Base-by-base conservation (phyloP, 495 filamentous ascomycete species). In the Cenococcum geophilum region DNA sequence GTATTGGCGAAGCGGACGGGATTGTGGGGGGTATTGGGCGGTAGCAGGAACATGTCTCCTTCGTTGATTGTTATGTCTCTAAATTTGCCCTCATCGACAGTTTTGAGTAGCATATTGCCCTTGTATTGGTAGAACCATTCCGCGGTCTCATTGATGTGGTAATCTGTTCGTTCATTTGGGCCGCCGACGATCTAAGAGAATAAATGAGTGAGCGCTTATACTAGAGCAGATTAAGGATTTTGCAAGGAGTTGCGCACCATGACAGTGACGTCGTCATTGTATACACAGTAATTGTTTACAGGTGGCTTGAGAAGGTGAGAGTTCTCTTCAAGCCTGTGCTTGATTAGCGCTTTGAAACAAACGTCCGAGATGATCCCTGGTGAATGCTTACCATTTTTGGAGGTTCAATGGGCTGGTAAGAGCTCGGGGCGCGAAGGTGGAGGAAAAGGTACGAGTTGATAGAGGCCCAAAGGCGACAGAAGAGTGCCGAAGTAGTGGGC, bases 41-140 rank as follows among this genome's bases (percentile, higher is more conserved):
- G 93, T 4, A 98, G 82, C 1, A 98, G 80, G 75, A 95, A 98
- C 81, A 98, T 87, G 42, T 95, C 92, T 57, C 92, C 92, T 75
- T 98, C 92, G 65, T 84, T 79, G 71, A 98, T 95, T 51, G 86
- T 79, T 57, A 98, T 86, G 73, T 98, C 93, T 58, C 82, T 79
- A 75, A 95, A 95, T 1, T 70, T 67, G 11, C 75, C 72, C 25
- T 77, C 78, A 10, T 87, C 83, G 35, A 97, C 91, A 1, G 93
- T 89, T 69, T 95, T 95, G 53, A 98, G 85, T 20, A 97, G 78
- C 93, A 98, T 96, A 25, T 83, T 83, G 52, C 93, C 93, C 59
- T 84, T 83, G 78, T 96, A 88, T 72, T 97, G 92, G 80, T 95
- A 98, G 82, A 97, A 98, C 83, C 91, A 97, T 70, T 98, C 93